Conservation (phyloP, 495 filamentous ascomycete species). For the Recurvomyces mirabilis region DNA sequence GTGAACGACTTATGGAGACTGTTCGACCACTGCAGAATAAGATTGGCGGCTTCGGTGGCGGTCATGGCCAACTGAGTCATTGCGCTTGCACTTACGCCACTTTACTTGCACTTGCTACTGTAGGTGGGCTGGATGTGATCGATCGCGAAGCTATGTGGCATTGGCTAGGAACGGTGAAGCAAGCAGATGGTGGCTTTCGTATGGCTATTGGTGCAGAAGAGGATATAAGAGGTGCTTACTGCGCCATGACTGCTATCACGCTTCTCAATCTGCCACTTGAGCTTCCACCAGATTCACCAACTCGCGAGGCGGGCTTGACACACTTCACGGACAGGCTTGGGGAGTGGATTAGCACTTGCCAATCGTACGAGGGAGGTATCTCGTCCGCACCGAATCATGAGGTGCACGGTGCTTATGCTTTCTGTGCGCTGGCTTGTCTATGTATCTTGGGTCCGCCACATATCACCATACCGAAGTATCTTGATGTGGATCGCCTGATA, state of each 20-base stretch:
- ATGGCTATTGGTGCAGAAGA: constrained; percentile 74
- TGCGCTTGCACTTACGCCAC: constrained; percentile 79
- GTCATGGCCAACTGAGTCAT: constrained; percentile 81
- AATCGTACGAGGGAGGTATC: constrained; percentile 90
- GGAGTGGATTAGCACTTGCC: constrained; percentile 78
- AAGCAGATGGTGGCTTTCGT: constrained; percentile 70
- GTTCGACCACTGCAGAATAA: constrained; percentile 70
- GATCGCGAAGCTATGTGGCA: constrained; percentile 78
- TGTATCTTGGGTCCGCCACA: constrained; percentile 70
- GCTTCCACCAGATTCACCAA: constrained; percentile 51
- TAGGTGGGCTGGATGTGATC: constrained; percentile 63
- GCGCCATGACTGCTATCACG: constrained; percentile 68
- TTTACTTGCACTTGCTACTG: constrained; percentile 62
- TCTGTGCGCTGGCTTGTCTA: constrained; percentile 81
- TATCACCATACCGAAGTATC: constrained; percentile 55
- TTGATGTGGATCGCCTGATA: constrained; percentile 65
- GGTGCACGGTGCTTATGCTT: constrained; percentile 94
- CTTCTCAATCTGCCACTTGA: constrained; percentile 73
- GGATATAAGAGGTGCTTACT: constrained; percentile 88
- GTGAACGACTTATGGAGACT: constrained; percentile 57
- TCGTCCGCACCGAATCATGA: constrained; percentile 70
- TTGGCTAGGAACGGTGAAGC: constrained; percentile 77
- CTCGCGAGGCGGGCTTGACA: constrained; percentile 35
- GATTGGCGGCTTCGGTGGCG: constrained; percentile 82
- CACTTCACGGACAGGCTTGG: constrained; percentile 56